Base-by-base conservation (phyloP, 176 grass and related monocot genomes). In the Hordeum marinum region DNA sequence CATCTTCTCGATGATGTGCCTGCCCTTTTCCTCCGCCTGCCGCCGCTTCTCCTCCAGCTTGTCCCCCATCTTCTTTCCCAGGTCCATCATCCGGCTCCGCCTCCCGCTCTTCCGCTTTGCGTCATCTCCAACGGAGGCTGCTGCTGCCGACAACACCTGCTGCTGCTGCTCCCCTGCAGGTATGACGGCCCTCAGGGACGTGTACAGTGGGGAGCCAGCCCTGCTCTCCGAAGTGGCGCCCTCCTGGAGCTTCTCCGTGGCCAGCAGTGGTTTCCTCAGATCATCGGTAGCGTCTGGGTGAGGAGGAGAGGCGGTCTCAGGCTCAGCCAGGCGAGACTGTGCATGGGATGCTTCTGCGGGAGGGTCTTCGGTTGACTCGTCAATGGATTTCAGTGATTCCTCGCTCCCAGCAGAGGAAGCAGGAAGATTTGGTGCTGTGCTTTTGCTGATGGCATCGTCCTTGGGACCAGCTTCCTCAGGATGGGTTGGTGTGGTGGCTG, bases 31-130 rank as follows among this genome's bases (percentile, higher is more conserved):
- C 85, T 98, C 96, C 7, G 95, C 86, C 3, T 91, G 90, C 20
- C 89, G 82, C 69, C 91, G 91, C 79, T 98, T 95, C 80, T 98
- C 96, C 82, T 95, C 96, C 62, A 98, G 85, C 73, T 98, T 98
- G 82, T 90, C 96, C 18, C 91, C 96, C 87, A 98, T 66, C 86
- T 79, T 88, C 87, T 94, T 98, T 73, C 86, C 81, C 8, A 98
- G 90, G 82, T 95, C 93, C 93, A 95, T 75, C 93, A 98, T 93
- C 41, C 75, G 92, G 55, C 89, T 86, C 78, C 93, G 85, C 57
- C 88, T 87, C 18, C 90, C 83, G 8, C 80, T 72, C 80, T 84
- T 94, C 84, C 66, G 72, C 75, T 88, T 92, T 1, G 17, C 54
- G 7, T 95, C 96, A 13, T 96, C 91, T 55, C 76, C 91, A 77